These are phyloP conservation scores for Didymella segeticola DNA, from an alignment of 2,329 filamentous ascomycete species.

Conservation along the genomic window DNA sequence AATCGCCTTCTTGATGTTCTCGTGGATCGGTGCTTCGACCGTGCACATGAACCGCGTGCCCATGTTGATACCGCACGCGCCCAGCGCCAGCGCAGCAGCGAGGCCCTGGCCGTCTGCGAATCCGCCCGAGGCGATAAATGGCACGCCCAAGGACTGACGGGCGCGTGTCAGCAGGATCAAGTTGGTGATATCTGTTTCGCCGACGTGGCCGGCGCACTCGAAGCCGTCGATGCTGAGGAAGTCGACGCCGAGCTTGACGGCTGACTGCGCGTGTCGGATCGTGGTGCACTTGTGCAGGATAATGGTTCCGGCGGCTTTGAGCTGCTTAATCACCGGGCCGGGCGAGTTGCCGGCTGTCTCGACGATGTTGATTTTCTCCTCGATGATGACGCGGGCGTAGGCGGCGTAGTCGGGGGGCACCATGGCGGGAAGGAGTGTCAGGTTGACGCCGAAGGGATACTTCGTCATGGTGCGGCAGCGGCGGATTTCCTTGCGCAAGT, in stretches of 20 bases:
- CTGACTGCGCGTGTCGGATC: slow-evolving; percentile 89
- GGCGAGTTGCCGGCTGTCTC: slow-evolving; percentile 93
- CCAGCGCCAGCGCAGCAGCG: slow-evolving; percentile 86
- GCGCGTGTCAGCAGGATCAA: slow-evolving; percentile 87
- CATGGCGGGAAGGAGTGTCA: slow-evolving; percentile 89
- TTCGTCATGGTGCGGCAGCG: slow-evolving; percentile 81
- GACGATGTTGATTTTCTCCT: slow-evolving; percentile 89
- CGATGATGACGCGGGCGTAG: slow-evolving; percentile 90
- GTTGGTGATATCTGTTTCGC: slow-evolving; percentile 87
- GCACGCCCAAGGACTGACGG: slow-evolving; percentile 80
- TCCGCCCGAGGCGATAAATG: slow-evolving; percentile 94
- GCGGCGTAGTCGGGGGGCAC: slow-evolving; percentile 90
- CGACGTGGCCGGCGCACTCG: slow-evolving; percentile 91
- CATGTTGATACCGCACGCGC: slow-evolving; percentile 97
- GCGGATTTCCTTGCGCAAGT: slow-evolving; percentile 90
- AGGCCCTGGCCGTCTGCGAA: slow-evolving; percentile 95
- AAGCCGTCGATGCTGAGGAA: slow-evolving; percentile 98
- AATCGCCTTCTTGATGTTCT: slow-evolving; percentile 93
- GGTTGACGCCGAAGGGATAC: slow-evolving; percentile 88
- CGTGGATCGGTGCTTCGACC: slow-evolving; percentile 87
- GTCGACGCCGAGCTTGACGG: slow-evolving; percentile 92
- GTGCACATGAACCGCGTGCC: slow-evolving; percentile 98
- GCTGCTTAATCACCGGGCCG: slow-evolving; percentile 84
- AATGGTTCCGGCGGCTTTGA: slow-evolving; percentile 79
- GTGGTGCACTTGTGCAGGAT: slow-evolving; percentile 98